Evolutionary conservation across 75 land plant species (phyloP).

Genomic region (Pinus albicaulis): DNA sequence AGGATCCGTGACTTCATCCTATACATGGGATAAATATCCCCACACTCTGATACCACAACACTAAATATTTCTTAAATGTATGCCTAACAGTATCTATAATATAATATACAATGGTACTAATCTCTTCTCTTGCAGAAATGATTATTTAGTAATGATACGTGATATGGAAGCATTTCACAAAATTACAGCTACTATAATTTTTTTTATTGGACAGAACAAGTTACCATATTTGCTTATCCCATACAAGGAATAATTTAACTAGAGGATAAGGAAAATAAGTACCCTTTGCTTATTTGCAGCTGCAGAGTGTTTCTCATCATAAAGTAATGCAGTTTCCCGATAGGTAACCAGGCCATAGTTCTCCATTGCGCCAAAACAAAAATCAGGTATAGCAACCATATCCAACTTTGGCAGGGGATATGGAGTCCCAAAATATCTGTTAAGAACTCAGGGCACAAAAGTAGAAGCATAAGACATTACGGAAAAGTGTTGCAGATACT

Average conservation of each 20-base stretch:
- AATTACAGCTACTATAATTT: not conserved
- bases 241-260: too few relatives aligned
- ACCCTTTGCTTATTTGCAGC: constrained; percentile 93
- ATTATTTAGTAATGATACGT: too few relatives aligned
- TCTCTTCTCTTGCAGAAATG: too few relatives aligned
- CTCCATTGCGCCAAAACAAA: constrained; percentile 98
- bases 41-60: too few relatives aligned
- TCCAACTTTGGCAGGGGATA: constrained; percentile 94
- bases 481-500: not conserved
- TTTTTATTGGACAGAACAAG: not conserved
- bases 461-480: not conserved
- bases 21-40: too few relatives aligned
- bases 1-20: too few relatives aligned
- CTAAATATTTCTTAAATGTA: too few relatives aligned
- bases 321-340: constrained; percentile 85
- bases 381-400: constrained; percentile 95
- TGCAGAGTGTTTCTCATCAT: constrained; percentile 88
- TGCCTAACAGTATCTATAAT: too few relatives aligned
- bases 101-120: too few relatives aligned
- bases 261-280: not conserved
- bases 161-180: too few relatives aligned
- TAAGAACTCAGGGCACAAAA: not conserved
- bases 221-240: not conserved
- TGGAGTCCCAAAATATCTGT: constrained; percentile 81
- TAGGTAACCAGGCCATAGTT: constrained; percentile 96